Percentiles rank a stretch among this genome's conserved stretches.
Evolutionary conservation across 2,329 filamentous ascomycete species (phyloP).

Genomic region (Nannizziopsis barbatae): DNA sequence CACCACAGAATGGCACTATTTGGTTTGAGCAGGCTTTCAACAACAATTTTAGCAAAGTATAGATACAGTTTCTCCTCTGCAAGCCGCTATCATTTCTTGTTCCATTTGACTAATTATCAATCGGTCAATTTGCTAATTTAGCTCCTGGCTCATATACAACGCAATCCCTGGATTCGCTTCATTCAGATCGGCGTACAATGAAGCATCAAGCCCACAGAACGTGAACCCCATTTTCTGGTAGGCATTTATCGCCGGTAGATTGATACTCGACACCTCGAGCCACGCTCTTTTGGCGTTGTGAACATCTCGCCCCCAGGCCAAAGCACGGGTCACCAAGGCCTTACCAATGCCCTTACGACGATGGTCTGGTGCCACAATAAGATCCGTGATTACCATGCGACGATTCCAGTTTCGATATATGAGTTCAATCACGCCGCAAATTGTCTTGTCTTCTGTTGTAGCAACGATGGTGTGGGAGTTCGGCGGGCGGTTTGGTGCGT

Average conservation of each 20-base stretch:
- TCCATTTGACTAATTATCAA: neutral
- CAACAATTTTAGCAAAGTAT: no score
- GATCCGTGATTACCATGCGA: slow-evolving; percentile 7
- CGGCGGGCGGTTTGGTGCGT: neutral
- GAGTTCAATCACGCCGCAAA: slow-evolving; percentile 3
- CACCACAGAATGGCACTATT: no score
- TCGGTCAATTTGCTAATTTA: neutral
- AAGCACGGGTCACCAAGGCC: neutral
- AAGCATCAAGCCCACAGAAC: slow-evolving; percentile 7
- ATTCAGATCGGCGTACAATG: slow-evolving; percentile 1
- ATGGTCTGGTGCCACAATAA: neutral
- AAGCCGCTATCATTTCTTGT: neutral
- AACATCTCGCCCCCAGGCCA: slow-evolving; percentile 1
- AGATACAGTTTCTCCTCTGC: no score
- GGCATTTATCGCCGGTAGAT: slow-evolving; percentile 8
- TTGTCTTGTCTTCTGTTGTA: neutral
- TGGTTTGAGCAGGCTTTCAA: no score
- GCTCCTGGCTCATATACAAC: slow-evolving; percentile 7
- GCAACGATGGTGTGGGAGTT: slow-evolving; percentile 4
- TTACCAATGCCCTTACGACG: slow-evolving; percentile 6
- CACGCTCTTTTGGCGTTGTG: slow-evolving; percentile 7
- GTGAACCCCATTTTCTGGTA: slow-evolving; percentile 8
- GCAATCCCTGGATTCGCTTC: neutral
- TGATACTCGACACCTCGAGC: slow-evolving; percentile 11
- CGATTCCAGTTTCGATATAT: slow-evolving; percentile 8